Percentiles rank a stretch among this genome's conserved stretches.
Conservation (phyloP, 129 eudicot genomes). For the Arctium lappa region DNA sequence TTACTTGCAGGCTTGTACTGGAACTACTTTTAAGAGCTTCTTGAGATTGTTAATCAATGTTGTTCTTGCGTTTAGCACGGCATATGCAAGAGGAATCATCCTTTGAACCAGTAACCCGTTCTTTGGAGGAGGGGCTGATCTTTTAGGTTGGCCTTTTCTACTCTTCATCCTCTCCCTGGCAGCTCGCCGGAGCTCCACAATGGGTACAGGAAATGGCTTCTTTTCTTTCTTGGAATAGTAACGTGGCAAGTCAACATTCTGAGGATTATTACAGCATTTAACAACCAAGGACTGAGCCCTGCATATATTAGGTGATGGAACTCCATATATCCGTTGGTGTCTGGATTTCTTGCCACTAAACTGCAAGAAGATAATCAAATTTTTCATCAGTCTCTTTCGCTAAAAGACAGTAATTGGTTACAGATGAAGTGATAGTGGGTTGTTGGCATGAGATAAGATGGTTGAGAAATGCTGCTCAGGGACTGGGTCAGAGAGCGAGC, state of each 20-base stretch:
- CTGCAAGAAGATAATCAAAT: constrained; percentile 33
- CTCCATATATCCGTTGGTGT: constrained; percentile 26
- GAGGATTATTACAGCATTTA: constrained; percentile 68
- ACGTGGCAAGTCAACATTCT: constrained; percentile 92
- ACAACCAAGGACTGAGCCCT: constrained; percentile 35
- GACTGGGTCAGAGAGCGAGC: background rate
- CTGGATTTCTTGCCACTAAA: constrained; percentile 30
- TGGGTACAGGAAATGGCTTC: constrained; percentile 88
- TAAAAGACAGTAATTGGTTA: background rate
- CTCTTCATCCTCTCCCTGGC: constrained; percentile 89
- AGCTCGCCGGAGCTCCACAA: constrained; percentile 82
- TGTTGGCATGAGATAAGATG: background rate
- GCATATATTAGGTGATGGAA: constrained; percentile 16
- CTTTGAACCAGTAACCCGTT: constrained; percentile 68
- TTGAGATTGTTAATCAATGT: constrained; percentile 74
- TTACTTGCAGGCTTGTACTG: constrained; percentile 90
- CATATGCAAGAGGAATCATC: constrained; percentile 81
- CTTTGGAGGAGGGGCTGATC: constrained; percentile 75
- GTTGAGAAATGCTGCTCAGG: background rate
- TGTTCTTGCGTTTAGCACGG: constrained; percentile 71
- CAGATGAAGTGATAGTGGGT: background rate
- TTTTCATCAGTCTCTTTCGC: background rate
- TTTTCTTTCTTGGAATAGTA: constrained; percentile 74
- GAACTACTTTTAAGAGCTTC: constrained; percentile 74
- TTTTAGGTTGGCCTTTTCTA: constrained; percentile 58